phyloP scores from a whole-genome alignment of 2,329 filamentous ascomycete genomes.

The Arthrobotrys entomopaga region DNA sequence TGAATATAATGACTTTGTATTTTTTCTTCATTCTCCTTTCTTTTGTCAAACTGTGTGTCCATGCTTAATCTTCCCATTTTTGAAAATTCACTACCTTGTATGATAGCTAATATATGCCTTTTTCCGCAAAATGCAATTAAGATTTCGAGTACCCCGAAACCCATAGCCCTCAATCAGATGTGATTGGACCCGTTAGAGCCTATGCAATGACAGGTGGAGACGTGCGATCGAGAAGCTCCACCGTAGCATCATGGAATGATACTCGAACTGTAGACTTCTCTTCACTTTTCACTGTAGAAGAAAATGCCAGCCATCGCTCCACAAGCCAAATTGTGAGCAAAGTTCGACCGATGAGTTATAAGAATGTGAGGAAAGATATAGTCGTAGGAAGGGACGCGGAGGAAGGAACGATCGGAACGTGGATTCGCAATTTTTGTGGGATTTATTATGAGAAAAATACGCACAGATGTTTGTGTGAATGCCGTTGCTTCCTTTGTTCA shows the following conservation, averaged over 20 bases:
- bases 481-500: conserved; percentile 8
- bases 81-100: no score
- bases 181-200: conserved; percentile 15
- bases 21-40: neutral
- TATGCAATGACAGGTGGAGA: neutral
- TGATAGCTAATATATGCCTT: conserved; percentile 30
- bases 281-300: conserved; percentile 18
- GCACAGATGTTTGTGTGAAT: conserved; percentile 11
- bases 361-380: neutral
- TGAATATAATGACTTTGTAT: neutral
- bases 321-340: conserved; percentile 2
- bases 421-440: conserved; percentile 27
- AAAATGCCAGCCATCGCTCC: neutral
- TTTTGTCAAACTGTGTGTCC: conserved; percentile 3
- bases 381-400: neutral
- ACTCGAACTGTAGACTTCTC: conserved; percentile 15
- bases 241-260: conserved; percentile 6
- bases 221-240: conserved; percentile 12
- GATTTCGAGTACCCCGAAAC: conserved; percentile 20
- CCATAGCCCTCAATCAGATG: conserved; percentile 1
- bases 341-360: conserved; percentile 20
- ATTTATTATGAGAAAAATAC: conserved; percentile 26
- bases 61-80: neutral
- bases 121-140: conserved; percentile 13
- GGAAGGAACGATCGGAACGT: neutral